Evolutionary conservation across 495 filamentous ascomycete genomes (phyloP).

Genomic region (Hypoxylon rickii): DNA sequence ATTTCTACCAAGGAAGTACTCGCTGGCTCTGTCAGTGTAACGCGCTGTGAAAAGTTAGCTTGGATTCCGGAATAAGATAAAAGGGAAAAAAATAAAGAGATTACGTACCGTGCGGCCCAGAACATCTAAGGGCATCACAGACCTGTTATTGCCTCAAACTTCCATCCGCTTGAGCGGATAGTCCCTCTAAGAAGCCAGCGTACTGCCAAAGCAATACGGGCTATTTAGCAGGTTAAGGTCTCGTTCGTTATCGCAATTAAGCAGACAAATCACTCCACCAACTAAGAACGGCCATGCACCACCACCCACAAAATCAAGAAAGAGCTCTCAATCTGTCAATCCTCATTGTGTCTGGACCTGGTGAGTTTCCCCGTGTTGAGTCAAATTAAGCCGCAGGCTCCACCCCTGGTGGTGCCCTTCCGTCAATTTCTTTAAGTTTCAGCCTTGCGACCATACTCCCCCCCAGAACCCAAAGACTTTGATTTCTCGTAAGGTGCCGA

Average conservation of each 20-base stretch:
- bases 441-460: background rate
- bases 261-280: background rate
- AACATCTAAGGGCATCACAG: background rate
- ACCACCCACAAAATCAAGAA: background rate
- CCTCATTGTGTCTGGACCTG: background rate
- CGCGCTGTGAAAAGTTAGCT: no score
- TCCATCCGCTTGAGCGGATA: background rate
- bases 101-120: background rate
- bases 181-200: background rate
- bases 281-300: background rate
- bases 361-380: background rate
- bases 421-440: background rate
- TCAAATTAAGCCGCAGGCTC: background rate
- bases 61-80: no score
- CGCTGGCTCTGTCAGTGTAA: background rate
- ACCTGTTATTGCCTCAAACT: background rate
- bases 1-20: background rate
- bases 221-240: background rate
- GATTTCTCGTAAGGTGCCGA: background rate
- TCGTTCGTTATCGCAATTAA: background rate
- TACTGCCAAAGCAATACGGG: background rate
- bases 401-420: background rate
- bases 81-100: no score
- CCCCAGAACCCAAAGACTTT: background rate
- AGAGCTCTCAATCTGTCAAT: background rate